Evolutionary conservation across 768 basidiomycete species (phyloP).

Genomic region (Amanita inopinata): DNA sequence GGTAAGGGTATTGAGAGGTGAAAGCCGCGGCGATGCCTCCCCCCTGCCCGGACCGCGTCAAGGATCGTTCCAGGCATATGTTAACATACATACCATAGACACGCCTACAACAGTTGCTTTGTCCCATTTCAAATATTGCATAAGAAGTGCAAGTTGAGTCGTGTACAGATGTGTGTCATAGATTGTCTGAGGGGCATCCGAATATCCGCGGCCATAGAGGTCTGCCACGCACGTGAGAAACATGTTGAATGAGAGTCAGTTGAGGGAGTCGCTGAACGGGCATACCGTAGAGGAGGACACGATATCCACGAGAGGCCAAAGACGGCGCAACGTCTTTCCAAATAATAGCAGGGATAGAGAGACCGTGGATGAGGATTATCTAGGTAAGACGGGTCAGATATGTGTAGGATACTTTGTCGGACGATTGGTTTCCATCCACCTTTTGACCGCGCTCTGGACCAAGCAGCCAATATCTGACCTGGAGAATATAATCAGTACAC

Average conservation of each 20-base stretch:
- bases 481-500: conserved; percentile 3
- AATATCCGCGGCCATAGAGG: conserved; percentile 76
- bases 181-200: conserved; percentile 63
- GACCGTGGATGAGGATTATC: conserved; percentile 72
- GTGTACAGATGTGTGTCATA: conserved; percentile 60
- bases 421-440: conserved; percentile 26
- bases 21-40: conserved; percentile 69
- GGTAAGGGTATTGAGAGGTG: conserved; percentile 57
- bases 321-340: conserved; percentile 69
- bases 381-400: conserved; percentile 18
- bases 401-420: neutral
- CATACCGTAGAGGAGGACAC: conserved; percentile 68
- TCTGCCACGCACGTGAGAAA: conserved; percentile 30
- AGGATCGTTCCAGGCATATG: neutral
- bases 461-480: conserved; percentile 72
- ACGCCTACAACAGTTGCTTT: conserved; percentile 56
- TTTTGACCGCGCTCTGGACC: conserved; percentile 62
- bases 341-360: conserved; percentile 67
- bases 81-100: conserved; percentile 51
- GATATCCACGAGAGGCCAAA: conserved; percentile 54
- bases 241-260: neutral
- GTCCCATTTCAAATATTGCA: conserved; percentile 71
- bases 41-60: conserved; percentile 34
- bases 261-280: conserved; percentile 3
- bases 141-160: conserved; percentile 72